Evolutionary conservation across 2,329 filamentous ascomycete species (phyloP).

Genomic region (Paraphaeosphaeria sporulosa): DNA sequence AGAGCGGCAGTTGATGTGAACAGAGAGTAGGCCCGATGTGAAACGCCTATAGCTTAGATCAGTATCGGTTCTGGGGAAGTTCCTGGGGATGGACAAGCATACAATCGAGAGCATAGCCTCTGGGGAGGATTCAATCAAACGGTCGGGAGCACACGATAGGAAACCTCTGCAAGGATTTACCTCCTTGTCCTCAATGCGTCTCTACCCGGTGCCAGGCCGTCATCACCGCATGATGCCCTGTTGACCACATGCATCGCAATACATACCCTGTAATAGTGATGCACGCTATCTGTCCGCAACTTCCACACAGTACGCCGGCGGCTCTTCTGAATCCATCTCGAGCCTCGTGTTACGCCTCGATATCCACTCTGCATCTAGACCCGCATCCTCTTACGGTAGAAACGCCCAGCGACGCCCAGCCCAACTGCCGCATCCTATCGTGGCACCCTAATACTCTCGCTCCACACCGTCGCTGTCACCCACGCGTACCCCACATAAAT

Average conservation of each 20-base stretch:
- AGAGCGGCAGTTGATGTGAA: neutral
- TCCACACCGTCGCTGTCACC: neutral
- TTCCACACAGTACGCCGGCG: too few relatives aligned
- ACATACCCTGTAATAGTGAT: neutral
- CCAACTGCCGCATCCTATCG: conserved; percentile 1
- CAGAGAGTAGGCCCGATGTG: neutral
- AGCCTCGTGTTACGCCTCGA: neutral
- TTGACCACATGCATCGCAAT: neutral
- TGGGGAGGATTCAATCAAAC: neutral
- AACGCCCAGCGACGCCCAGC: neutral
- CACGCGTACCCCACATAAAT: neutral
- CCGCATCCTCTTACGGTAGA: too few relatives aligned
- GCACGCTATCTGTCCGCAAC: too few relatives aligned
- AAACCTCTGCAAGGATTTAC: neutral
- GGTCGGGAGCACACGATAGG: neutral
- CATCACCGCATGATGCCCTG: neutral
- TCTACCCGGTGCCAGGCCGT: neutral
- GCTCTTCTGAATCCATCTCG: too few relatives aligned
- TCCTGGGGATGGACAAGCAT: too few relatives aligned
- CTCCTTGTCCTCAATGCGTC: neutral
- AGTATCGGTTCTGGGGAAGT: neutral
- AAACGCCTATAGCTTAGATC: neutral
- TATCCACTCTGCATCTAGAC: neutral
- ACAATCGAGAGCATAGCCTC: neutral
- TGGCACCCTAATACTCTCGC: neutral